phyloP scores from a whole-genome alignment of 1,284 basidiomycete species.

The Ceratobasidium sp. region DNA sequence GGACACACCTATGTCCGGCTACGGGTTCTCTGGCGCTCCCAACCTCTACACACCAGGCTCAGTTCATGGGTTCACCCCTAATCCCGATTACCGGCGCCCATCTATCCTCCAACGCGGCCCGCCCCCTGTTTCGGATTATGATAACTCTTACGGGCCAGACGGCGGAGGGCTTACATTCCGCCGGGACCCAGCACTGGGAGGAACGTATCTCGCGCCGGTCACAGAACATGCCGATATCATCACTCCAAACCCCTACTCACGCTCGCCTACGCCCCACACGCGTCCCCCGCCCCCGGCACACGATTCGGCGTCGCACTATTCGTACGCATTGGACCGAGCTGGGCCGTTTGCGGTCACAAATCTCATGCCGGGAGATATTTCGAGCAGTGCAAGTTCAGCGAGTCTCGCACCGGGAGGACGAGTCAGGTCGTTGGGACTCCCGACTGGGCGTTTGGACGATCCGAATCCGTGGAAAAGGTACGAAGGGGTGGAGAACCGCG shows the following conservation, averaged over 20 bases:
- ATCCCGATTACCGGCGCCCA: constrained; percentile 1
- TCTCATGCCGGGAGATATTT: constrained; percentile 43
- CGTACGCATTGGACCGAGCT: not conserved
- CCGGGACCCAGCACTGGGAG: not conserved
- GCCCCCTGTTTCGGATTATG: constrained; percentile 7
- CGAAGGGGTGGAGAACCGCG: constrained; percentile 27
- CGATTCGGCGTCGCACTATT: constrained; percentile 20
- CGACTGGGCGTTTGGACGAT: constrained; percentile 17
- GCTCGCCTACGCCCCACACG: not conserved
- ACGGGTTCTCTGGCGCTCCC: not conserved
- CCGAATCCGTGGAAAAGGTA: constrained; percentile 39
- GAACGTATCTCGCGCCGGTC: constrained; percentile 6
- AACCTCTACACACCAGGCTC: not conserved
- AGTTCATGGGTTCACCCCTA: constrained; percentile 9
- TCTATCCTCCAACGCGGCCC: constrained; percentile 33
- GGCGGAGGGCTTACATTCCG: constrained; percentile 34
- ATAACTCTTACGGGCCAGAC: constrained; percentile 17
- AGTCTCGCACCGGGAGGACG: constrained; percentile 4
- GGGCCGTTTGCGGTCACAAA: constrained; percentile 41
- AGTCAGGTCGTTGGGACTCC: constrained; percentile 24
- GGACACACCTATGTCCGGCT: constrained; percentile 2
- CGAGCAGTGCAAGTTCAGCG: constrained; percentile 21
- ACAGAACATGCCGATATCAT: constrained; percentile 14
- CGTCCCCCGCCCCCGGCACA: constrained; percentile 2
- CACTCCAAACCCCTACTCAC: constrained; percentile 9